These are phyloP conservation scores for Samsoniella hepiali DNA, from an alignment of 2,329 filamentous ascomycete genomes.

Conservation along the genomic window DNA sequence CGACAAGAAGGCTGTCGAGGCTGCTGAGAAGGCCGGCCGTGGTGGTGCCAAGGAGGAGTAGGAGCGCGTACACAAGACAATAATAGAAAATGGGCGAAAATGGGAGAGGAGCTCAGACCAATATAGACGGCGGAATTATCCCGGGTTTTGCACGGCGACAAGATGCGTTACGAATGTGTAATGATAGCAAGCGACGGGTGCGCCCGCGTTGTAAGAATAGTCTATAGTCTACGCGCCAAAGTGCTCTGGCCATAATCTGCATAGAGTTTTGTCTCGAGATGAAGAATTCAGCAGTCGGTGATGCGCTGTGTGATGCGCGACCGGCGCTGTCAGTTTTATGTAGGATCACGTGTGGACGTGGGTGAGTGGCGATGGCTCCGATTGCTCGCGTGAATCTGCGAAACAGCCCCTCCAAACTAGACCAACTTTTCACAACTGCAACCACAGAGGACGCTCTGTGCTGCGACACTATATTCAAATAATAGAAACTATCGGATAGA, in stretches of 20 bases:
- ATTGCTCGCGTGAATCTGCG: conserved; percentile 9
- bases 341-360: conserved; percentile 11
- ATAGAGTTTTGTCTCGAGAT: not conserved
- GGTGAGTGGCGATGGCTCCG: conserved; percentile 1
- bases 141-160: not conserved
- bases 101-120: not conserved
- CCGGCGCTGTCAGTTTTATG: not conserved
- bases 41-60: conserved; percentile 73
- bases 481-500: not conserved
- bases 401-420: conserved; percentile 25
- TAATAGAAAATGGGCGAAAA: not conserved
- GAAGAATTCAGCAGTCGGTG: not conserved
- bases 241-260: conserved; percentile 1
- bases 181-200: conserved; percentile 1
- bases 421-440: not conserved
- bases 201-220: conserved; percentile 10
- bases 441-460: not conserved
- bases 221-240: not conserved
- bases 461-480: not conserved
- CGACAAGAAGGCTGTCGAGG: conserved; percentile 85
- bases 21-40: conserved; percentile 70
- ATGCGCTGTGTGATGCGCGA: not conserved
- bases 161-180: not conserved
- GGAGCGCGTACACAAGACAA: conserved; percentile 19
- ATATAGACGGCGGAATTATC: not conserved